phyloP scores from a whole-genome alignment of 2,329 filamentous ascomycete species.

The Fusarium napiforme region DNA sequence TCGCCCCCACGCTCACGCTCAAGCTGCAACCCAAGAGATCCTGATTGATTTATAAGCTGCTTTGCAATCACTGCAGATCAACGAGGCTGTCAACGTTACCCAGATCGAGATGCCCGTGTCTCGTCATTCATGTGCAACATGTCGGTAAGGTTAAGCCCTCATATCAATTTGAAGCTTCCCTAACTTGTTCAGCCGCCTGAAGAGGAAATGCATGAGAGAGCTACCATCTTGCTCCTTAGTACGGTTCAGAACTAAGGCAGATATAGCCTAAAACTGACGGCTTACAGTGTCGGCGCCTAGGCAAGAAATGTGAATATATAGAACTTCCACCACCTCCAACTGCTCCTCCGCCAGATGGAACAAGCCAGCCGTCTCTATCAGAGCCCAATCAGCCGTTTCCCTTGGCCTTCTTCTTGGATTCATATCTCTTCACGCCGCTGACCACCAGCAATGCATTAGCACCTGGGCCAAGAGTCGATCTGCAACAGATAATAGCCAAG shows the following conservation, averaged over 20 bases:
- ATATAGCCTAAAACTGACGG: neutral
- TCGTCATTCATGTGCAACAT: slow-evolving; percentile 2
- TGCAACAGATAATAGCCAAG: neutral
- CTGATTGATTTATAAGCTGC: neutral
- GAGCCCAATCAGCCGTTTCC: neutral
- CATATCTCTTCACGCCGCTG: neutral
- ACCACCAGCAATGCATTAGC: slow-evolving; percentile 2
- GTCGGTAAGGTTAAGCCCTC: neutral
- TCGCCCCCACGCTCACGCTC: neutral
- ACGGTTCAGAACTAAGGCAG: neutral
- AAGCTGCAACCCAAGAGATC: neutral
- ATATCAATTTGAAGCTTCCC: neutral
- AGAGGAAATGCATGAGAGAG: slow-evolving; percentile 10
- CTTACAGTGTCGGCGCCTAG: neutral
- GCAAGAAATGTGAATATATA: slow-evolving; percentile 8
- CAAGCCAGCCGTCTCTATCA: neutral
- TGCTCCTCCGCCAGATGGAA: neutral
- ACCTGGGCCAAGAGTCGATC: neutral
- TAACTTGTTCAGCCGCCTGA: slow-evolving; percentile 1
- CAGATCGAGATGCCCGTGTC: neutral
- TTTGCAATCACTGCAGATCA: neutral
- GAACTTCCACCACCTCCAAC: neutral
- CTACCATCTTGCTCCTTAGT: slow-evolving; percentile 2
- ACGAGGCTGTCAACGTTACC: neutral
- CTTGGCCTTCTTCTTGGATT: slow-evolving; percentile 1